A percentile compares a stretch with the other conserved stretches of the same genome.
Conservation (phyloP, 1,284 basidiomycete genomes). For the Cutaneotrichosporon daszewskae region DNA sequence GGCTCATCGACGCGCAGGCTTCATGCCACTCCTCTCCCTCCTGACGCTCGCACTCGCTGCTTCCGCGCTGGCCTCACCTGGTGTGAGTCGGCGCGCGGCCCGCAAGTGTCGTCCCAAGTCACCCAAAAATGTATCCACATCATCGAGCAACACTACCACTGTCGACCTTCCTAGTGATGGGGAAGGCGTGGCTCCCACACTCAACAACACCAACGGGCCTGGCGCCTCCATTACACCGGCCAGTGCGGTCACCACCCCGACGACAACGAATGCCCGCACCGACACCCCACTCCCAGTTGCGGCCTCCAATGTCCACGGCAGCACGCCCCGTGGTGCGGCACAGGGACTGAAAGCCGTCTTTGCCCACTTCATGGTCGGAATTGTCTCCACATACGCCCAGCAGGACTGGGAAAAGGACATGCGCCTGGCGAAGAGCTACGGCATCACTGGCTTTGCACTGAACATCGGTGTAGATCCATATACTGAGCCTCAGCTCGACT, state of each 20-base stretch:
- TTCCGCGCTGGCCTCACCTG: no score
- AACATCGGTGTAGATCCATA: conserved; percentile 44
- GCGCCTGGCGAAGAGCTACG: conserved; percentile 32
- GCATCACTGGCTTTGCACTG: conserved; percentile 44
- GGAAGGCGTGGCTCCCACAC: no score
- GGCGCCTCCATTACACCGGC: neutral
- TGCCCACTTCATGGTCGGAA: conserved; percentile 63
- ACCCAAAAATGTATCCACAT: no score
- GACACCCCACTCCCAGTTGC: no score
- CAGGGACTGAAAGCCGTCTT: conserved; percentile 38
- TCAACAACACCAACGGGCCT: neutral
- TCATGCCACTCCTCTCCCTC: no score
- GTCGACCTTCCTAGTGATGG: no score
- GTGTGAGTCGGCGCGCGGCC: no score
- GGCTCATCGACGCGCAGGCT: no score
- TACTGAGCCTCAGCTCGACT: conserved; percentile 34
- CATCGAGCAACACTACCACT: no score
- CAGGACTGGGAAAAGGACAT: conserved; percentile 40
- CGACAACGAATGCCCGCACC: no score
- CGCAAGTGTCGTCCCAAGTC: no score
- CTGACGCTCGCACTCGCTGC: no score
- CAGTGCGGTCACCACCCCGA: neutral
- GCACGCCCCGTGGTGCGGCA: neutral
- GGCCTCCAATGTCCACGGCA: neutral
- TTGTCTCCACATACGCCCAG: conserved; percentile 52